These are phyloP conservation scores for Paracorniculantispora psalliotae DNA, from an alignment of 2,329 filamentous ascomycete genomes.

Conservation along the genomic window DNA sequence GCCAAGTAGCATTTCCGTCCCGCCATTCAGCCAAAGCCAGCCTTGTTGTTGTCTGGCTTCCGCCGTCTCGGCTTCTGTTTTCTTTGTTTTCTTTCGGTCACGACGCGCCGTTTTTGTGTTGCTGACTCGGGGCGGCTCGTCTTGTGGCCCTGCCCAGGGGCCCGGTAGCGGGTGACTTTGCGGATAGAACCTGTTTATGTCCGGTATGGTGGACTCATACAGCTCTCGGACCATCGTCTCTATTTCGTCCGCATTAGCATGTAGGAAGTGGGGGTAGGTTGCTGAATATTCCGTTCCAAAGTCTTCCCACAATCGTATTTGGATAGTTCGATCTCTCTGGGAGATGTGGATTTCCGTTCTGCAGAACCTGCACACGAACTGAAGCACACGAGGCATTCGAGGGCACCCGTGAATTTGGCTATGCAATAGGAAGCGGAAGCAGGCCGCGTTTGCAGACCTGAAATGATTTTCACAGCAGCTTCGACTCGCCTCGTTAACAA, in stretches of 20 bases:
- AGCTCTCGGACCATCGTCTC: neutral
- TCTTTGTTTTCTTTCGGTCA: neutral
- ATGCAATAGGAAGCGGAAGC: neutral
- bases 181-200: neutral
- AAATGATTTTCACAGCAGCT: neutral
- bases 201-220: neutral
- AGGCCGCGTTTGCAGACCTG: neutral
- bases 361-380: neutral
- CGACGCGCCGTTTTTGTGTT: neutral
- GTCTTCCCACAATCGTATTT: neutral
- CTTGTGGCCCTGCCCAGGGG: too few relatives aligned
- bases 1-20: slow-evolving; percentile 7
- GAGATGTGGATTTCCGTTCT: neutral
- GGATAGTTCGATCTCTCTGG: neutral
- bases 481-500: neutral
- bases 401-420: neutral
- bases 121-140: neutral
- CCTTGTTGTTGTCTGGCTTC: neutral
- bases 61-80: neutral
- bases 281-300: neutral
- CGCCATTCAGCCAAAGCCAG: neutral
- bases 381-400: too few relatives aligned
- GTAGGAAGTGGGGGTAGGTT: neutral
- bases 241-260: neutral
- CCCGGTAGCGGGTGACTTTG: too few relatives aligned